phyloP scores from a whole-genome alignment of 257 asterid species.

The Dorcoceras hygrometricum region DNA sequence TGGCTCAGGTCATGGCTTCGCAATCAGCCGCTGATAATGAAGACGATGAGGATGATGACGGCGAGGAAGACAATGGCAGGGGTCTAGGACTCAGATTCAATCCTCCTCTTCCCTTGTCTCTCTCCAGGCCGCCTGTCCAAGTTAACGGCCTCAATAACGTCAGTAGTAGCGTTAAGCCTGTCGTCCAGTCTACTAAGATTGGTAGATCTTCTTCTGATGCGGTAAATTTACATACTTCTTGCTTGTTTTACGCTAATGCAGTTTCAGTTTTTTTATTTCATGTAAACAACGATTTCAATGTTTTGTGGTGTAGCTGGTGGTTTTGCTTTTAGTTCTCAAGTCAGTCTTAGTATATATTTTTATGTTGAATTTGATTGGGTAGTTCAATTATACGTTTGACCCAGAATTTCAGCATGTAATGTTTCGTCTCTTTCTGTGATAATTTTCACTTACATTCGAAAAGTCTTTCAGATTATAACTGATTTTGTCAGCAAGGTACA shows the following conservation, averaged over 20 bases:
- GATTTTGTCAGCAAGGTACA: no score
- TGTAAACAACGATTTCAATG: no score
- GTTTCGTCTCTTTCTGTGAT: not conserved
- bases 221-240: slow-evolving; percentile 37
- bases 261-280: slow-evolving; percentile 14
- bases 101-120: slow-evolving; percentile 66
- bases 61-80: slow-evolving; percentile 36
- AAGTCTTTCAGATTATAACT: not conserved
- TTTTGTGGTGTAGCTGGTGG: no score
- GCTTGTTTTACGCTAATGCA: slow-evolving; percentile 1
- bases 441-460: not conserved
- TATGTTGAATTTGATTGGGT: no score
- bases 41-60: slow-evolving; percentile 52
- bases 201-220: slow-evolving; percentile 90
- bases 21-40: slow-evolving; percentile 61
- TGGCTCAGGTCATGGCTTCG: slow-evolving; percentile 98
- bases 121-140: slow-evolving; percentile 51
- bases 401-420: no score
- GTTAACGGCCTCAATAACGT: slow-evolving; percentile 34
- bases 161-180: slow-evolving; percentile 35
- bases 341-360: no score
- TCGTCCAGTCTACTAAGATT: slow-evolving; percentile 47
- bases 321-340: no score
- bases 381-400: no score
- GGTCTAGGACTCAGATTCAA: slow-evolving; percentile 67